These are phyloP conservation scores for Eleusine coracana DNA, from an alignment of 176 grass and related monocot species.

Conservation along the genomic window DNA sequence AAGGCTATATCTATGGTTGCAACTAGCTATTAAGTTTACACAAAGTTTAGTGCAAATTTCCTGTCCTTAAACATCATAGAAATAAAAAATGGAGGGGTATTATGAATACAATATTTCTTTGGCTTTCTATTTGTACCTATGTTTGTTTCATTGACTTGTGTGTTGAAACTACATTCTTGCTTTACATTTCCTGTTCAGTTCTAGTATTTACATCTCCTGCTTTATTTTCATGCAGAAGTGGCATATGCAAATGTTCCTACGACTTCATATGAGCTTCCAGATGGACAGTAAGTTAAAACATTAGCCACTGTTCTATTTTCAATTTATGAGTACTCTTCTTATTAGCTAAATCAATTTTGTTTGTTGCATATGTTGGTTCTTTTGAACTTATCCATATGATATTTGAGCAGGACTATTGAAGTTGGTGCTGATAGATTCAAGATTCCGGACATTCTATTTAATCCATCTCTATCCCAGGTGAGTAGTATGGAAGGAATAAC, in stretches of 20 bases:
- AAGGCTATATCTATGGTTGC: conserved; percentile 21
- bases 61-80: not conserved
- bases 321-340: conserved; percentile 18
- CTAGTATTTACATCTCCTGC: conserved; percentile 23
- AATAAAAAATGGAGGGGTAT: not conserved
- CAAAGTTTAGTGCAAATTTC: not conserved
- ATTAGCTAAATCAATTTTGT: not conserved
- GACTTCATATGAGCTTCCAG: conserved; percentile 98
- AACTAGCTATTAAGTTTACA: conserved; percentile 10
- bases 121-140: not conserved
- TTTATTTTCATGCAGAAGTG: conserved; percentile 74
- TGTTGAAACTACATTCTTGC: conserved; percentile 19
- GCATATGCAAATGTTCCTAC: conserved; percentile 99
- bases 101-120: conserved; percentile 32
- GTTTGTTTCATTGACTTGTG: conserved; percentile 15
- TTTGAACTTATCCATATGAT: conserved; percentile 28
- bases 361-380: not conserved
- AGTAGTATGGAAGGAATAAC: conserved; percentile 24
- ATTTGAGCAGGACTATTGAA: conserved; percentile 89
- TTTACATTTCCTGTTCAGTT: conserved; percentile 24
- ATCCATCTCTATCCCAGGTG: conserved; percentile 91
- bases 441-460: conserved; percentile 97
- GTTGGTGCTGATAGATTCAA: conserved; percentile 99
- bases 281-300: conserved; percentile 90
- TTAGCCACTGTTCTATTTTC: conserved; percentile 12